Percentiles rank a stretch among this genome's conserved stretches.
Evolutionary conservation across 2,329 filamentous ascomycete species (phyloP).

Genomic region (Fonsecaea nubica): DNA sequence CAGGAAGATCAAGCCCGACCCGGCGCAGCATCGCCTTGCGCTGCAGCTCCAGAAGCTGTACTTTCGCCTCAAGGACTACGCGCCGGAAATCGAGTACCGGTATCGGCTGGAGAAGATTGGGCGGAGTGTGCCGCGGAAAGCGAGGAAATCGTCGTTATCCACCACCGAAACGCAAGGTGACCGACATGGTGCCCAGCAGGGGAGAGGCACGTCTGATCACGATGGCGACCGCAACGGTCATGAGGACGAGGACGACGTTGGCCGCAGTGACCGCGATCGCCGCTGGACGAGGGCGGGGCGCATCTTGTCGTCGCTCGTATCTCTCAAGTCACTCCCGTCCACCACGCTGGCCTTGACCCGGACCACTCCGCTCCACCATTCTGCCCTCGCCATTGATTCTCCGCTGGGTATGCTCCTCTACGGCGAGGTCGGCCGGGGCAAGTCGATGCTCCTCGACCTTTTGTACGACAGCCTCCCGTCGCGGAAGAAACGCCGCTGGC

Average conservation of each 20-base stretch:
- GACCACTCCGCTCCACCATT: conserved; percentile 73
- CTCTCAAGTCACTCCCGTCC: conserved; percentile 28
- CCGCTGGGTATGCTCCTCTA: conserved; percentile 78
- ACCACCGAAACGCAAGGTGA: conserved; percentile 11
- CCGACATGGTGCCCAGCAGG: conserved; percentile 41
- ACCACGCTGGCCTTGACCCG: conserved; percentile 68
- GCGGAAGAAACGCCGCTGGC: conserved; percentile 74
- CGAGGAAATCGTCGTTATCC: neutral
- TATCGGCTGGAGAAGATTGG: conserved; percentile 68
- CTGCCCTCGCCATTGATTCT: conserved; percentile 73
- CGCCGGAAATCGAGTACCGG: conserved; percentile 72
- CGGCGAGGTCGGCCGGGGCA: conserved; percentile 82
- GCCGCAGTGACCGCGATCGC: neutral
- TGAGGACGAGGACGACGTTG: neutral
- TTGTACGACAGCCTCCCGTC: conserved; percentile 80
- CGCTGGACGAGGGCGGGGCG: neutral
- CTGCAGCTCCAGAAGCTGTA: conserved; percentile 81
- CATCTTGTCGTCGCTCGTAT: conserved; percentile 12
- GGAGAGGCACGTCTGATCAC: conserved; percentile 13
- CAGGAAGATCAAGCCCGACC: conserved; percentile 71
- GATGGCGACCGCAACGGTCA: neutral
- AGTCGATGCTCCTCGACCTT: conserved; percentile 83
- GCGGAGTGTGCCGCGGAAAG: conserved; percentile 46
- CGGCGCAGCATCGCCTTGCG: conserved; percentile 73
- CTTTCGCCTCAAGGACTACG: conserved; percentile 76